Conservation (phyloP, 768 basidiomycete genomes). For the Hygrophorus pudorinus region DNA sequence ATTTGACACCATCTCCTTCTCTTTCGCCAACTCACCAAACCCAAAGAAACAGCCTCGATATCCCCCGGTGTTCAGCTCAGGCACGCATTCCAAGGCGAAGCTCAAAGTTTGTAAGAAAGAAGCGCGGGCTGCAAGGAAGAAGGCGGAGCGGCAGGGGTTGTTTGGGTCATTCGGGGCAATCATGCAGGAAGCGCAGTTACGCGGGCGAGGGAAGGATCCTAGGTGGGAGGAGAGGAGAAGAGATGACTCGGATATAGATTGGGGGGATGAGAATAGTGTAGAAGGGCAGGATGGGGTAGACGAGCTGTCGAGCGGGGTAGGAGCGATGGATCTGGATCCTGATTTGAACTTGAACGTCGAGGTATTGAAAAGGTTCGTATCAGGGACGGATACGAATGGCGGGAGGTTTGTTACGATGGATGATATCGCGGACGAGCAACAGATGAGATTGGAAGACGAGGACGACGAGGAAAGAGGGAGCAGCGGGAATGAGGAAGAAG, state of each 20-base stretch:
- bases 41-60: slow-evolving; percentile 10
- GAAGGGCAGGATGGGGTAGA: slow-evolving; percentile 22
- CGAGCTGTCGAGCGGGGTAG: slow-evolving; percentile 17
- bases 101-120: slow-evolving; percentile 15
- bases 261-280: slow-evolving; percentile 40
- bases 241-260: slow-evolving; percentile 62
- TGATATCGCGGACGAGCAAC: slow-evolving; percentile 49
- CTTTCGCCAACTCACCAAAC: slow-evolving; percentile 7
- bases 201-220: slow-evolving; percentile 26
- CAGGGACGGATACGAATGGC: slow-evolving; percentile 35
- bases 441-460: slow-evolving; percentile 40
- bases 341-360: slow-evolving; percentile 37
- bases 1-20: slow-evolving; percentile 14
- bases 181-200: slow-evolving; percentile 42
- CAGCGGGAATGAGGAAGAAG: slow-evolving; percentile 18
- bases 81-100: slow-evolving; percentile 15
- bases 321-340: slow-evolving; percentile 58
- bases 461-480: slow-evolving; percentile 19
- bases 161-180: slow-evolving; percentile 48
- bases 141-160: slow-evolving; percentile 16
- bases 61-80: slow-evolving; percentile 20
- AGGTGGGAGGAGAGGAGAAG: slow-evolving; percentile 41
- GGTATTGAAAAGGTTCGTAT: slow-evolving; percentile 46
- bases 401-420: slow-evolving; percentile 49
- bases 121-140: slow-evolving; percentile 15